Evolutionary conservation across 2,329 filamentous ascomycete genomes (phyloP), one percentile per base, ranked within the genome.

Genomic region (Dactylellina cionopaga): DNA sequence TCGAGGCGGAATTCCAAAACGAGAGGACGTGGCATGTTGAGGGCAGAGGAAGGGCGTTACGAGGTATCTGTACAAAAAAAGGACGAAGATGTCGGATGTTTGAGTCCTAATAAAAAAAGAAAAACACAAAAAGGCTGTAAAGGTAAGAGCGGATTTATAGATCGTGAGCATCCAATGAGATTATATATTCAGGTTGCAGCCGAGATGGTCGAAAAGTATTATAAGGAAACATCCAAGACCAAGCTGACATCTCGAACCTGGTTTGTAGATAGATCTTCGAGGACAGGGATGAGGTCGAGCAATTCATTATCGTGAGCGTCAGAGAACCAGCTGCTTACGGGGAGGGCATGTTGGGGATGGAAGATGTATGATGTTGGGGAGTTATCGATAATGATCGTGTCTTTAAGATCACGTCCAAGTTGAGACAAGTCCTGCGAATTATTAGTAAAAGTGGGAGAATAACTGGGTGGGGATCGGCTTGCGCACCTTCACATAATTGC

Each of bases 281-380:
- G 92, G 78, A 99, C 95, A 58, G 95, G 95, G 80, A 99, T 98
- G 78, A 99, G 85, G 80, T 99, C 95, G 78, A 99, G 85, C 74
- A 99, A 86, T 85, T 99, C 95, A 82, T 99, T 99, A 83, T 99
- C 95, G 82, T 99, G 95, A 74, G 95, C 95, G 82, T 99, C 95
- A 76, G 93, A 97, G 83, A 99, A 99, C 95, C 95, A 99, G 85
- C 94, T 98, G 86, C 93, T 97, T 83, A 99, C 99, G 24, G 95
- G 95, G 52, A 99, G 94, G 73, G 95, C 95, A 81, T 99, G 95
- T 83, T 99, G 94, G 22, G 95, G 95, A 80, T 99, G 95, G 86
- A 99, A 99, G 78, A 99, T 98, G 84, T 99, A 99, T 10, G 94
- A 98, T 3, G 95, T 99, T 1, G 95, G 95, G 47, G 95, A 98